Conservation (phyloP, 495 filamentous ascomycete species). For the Penicillium roqueforti region DNA sequence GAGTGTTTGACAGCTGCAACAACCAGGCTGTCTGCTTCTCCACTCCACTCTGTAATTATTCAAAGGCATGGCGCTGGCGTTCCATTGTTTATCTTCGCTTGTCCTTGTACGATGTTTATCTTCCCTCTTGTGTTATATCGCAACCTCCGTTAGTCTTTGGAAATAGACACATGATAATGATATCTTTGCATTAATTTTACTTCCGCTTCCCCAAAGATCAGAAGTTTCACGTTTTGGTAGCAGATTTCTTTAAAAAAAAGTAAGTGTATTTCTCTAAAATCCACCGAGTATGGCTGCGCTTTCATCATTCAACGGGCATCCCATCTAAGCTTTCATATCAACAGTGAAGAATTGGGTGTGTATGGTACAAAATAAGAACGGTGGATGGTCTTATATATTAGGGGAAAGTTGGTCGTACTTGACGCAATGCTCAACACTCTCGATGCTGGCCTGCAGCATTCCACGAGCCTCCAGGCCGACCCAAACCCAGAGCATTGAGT, state of each 20-base stretch:
- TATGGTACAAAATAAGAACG: constrained; percentile 9
- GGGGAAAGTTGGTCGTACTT: constrained; percentile 79
- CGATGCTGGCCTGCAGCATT: constrained; percentile 81
- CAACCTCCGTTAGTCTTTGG: constrained; percentile 4
- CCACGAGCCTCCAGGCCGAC: constrained; percentile 82
- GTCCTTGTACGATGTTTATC: constrained; percentile 10
- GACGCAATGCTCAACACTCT: constrained; percentile 81
- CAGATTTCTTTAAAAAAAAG: background rate
- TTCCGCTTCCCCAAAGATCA: background rate
- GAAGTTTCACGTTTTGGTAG: background rate
- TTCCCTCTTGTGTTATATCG: constrained; percentile 17
- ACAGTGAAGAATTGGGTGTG: background rate
- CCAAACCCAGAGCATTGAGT: constrained; percentile 94
- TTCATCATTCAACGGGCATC: background rate
- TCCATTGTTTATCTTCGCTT: constrained; percentile 7
- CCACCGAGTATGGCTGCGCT: background rate
- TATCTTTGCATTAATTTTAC: constrained; percentile 5
- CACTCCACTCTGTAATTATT: constrained; percentile 28
- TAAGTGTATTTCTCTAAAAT: background rate
- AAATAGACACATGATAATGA: constrained; percentile 10
- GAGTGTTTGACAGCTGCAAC: background rate
- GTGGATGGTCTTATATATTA: constrained; percentile 55
- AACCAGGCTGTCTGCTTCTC: constrained; percentile 18
- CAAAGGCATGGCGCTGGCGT: constrained; percentile 31
- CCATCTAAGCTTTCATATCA: background rate